Evolutionary conservation across 177 flowering plant species (phyloP), one percentile per base, ranked within the genome.

Genomic region (Vitis hybrid): DNA sequence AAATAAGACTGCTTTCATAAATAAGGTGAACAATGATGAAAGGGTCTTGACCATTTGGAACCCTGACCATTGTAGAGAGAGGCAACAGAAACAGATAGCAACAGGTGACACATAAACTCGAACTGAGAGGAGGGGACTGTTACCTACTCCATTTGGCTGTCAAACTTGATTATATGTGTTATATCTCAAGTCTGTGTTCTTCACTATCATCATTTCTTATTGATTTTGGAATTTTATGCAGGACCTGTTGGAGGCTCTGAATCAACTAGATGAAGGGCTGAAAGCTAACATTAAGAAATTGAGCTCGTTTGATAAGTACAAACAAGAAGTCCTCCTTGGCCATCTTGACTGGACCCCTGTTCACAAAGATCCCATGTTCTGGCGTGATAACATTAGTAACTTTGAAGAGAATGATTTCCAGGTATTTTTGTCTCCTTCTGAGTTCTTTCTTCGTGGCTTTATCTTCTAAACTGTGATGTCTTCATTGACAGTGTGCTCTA

Each of bases 321-420:
- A 93, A 83, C 99, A 95, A 81, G 98, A 93, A 78, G 91, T 95
- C 58, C 94, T 90, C 67, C 91, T 93, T 35, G 99, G 97, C 27
- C 99, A 91, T 79, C 93, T 93, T 50, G 97, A 95, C 74, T 95
- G 99, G 99, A 85, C 98, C 30, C 96, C 97, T 3, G 87, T 93
- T 90, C 99, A 95, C 82, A 95, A 91, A 75, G 98, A 93, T 79
- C 82, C 91, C 55, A 65, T 60, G 13, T 95, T 95, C 77, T 95
- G 99, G 99, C 91, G 97, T 62, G 98, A 93, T 1, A 95, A 93
- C 60, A 84, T 90, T 35, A 73, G 81, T 18, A 79, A 74, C 76
- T 95, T 95, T 72, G 99, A 95, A 78, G 99, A 93, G 74, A 88
- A 87, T 78, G 92, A 95, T 80, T 92, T 90, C 72, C 98, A 95